Conservation (phyloP, 2,329 filamentous ascomycete species). For the Balansia obtecta region DNA sequence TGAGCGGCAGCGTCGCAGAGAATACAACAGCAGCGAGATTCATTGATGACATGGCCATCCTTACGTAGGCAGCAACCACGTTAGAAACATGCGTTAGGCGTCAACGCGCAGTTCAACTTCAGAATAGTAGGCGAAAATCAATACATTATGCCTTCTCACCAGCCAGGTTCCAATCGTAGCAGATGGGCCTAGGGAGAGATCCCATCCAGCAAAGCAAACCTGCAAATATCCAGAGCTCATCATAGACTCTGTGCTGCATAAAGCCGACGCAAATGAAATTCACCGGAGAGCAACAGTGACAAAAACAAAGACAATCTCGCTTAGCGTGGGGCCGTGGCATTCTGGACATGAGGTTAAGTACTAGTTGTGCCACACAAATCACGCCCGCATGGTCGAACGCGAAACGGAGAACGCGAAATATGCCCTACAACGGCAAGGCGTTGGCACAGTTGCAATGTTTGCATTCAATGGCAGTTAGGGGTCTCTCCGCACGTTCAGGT, state of each 20-base stretch:
- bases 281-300: slow-evolving; percentile 10
- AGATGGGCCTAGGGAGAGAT: not conserved
- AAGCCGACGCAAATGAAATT: slow-evolving; percentile 11
- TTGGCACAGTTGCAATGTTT: not conserved
- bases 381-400: slow-evolving; percentile 14
- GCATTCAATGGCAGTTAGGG: slow-evolving; percentile 11
- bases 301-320: slow-evolving; percentile 10
- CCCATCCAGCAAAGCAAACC: not conserved
- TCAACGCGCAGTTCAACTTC: not conserved
- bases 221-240: not conserved
- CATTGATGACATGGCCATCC: slow-evolving; percentile 5
- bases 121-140: not conserved
- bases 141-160: not conserved
- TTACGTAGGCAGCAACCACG: not conserved
- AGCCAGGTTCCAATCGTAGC: not conserved
- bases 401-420: not conserved
- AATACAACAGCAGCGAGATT: slow-evolving; percentile 6
- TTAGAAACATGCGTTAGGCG: not conserved
- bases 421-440: not conserved
- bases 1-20: slow-evolving; percentile 7
- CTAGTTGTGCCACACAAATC: slow-evolving; percentile 13
- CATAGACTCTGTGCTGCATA: slow-evolving; percentile 13
- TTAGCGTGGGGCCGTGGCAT: slow-evolving; percentile 12
- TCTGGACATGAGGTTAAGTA: slow-evolving; percentile 12
- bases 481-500: slow-evolving; percentile 14